These are phyloP conservation scores for Penicillium pulvis DNA, from an alignment of 495 filamentous ascomycete genomes.

Conservation along the genomic window DNA sequence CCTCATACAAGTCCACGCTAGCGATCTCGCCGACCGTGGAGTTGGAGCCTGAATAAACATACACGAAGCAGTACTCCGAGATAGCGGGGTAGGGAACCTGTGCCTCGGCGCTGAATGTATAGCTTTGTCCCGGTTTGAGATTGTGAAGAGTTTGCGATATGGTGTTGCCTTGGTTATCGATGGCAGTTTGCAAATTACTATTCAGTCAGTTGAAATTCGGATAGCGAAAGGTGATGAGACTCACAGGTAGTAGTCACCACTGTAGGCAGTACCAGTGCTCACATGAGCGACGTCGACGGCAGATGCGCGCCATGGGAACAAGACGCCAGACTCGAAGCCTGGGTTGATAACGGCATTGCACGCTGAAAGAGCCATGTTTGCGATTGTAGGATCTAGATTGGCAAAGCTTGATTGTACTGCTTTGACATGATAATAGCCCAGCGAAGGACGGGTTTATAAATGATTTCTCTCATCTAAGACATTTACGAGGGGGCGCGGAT, in stretches of 20 bases:
- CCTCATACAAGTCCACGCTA: conserved; percentile 7
- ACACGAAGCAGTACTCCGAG: conserved; percentile 24
- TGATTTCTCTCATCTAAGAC: neutral
- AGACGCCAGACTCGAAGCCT: conserved; percentile 28
- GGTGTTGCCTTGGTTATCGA: conserved; percentile 26
- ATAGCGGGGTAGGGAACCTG: conserved; percentile 12
- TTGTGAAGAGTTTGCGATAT: conserved; percentile 21
- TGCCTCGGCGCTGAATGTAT: conserved; percentile 21
- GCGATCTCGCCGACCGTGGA: conserved; percentile 20
- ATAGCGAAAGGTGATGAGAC: neutral
- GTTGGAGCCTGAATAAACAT: conserved; percentile 25
- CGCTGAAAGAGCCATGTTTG: conserved; percentile 21
- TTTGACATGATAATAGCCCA: too few relatives aligned
- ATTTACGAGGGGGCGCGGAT: conserved; percentile 1
- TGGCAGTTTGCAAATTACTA: conserved; percentile 17
- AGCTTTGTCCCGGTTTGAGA: conserved; percentile 16
- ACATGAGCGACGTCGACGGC: conserved; percentile 24
- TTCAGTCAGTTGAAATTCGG: neutral
- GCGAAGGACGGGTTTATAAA: neutral
- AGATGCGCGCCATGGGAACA: conserved; percentile 27
- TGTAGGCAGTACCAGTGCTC: conserved; percentile 22
- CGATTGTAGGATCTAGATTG: neutral
- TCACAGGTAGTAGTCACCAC: conserved; percentile 30
- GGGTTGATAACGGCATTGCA: conserved; percentile 31
- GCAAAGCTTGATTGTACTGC: neutral